Evolutionary conservation across 176 grass and related monocot species (phyloP).

Genomic region (Phoenix dactylifera): DNA sequence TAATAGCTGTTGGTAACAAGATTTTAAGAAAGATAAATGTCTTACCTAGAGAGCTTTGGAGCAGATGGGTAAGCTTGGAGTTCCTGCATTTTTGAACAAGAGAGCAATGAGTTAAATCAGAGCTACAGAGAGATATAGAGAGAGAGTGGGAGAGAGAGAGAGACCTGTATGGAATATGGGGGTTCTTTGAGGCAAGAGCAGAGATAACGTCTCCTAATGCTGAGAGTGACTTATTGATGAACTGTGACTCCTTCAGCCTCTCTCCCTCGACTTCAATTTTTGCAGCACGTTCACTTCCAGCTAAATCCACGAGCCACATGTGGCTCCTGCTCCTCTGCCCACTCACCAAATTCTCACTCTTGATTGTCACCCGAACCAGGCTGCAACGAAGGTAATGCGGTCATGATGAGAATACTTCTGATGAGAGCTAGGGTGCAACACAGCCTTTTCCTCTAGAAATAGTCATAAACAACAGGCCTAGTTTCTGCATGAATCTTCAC

Average conservation of each 20-base stretch:
- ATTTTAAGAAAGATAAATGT: not conserved
- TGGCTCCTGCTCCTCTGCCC: slow-evolving; percentile 53
- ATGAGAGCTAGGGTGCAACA: not conserved
- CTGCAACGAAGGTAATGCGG: slow-evolving; percentile 16
- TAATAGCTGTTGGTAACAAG: too few species aligned
- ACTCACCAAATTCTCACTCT: slow-evolving; percentile 53
- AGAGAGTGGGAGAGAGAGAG: slow-evolving; percentile 11
- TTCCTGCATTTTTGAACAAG: slow-evolving; percentile 44
- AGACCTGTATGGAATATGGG: slow-evolving; percentile 87
- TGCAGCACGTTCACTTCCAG: slow-evolving; percentile 70
- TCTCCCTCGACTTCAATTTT: slow-evolving; percentile 92
- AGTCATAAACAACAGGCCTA: not conserved
- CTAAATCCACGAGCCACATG: slow-evolving; percentile 91
- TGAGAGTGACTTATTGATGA: slow-evolving; percentile 90
- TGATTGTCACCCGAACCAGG: slow-evolving; percentile 78
- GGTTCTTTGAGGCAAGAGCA: slow-evolving; percentile 75
- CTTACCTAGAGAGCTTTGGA: slow-evolving; percentile 89
- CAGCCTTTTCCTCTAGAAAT: not conserved
- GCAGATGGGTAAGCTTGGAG: slow-evolving; percentile 92
- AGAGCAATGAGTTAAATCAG: not conserved
- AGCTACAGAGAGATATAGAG: not conserved
- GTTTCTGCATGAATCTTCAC: too few species aligned
- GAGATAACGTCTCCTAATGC: slow-evolving; percentile 92
- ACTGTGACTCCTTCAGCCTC: slow-evolving; percentile 76
- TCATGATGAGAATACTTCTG: too few species aligned